A percentile compares a stretch with the other conserved stretches of the same genome.
Evolutionary conservation across 1,284 basidiomycete genomes (phyloP).

Genomic region (Athelia psychrophila): DNA sequence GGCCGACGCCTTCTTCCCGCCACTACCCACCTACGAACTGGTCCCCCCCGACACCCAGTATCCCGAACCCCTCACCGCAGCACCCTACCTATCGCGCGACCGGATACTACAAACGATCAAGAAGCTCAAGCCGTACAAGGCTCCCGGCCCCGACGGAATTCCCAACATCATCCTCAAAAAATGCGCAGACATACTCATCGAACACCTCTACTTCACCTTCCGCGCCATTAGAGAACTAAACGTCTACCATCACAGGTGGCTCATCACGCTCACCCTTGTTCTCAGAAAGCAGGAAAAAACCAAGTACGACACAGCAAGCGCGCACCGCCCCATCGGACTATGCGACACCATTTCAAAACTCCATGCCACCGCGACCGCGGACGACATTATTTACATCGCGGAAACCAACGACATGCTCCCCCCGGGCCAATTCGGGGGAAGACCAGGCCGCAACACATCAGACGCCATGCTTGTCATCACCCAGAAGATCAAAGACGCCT

Average conservation of each 20-base stretch:
- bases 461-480: slow-evolving; percentile 33
- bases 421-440: slow-evolving; percentile 30
- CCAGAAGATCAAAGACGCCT: slow-evolving; percentile 29
- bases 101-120: too few species aligned
- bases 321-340: slow-evolving; percentile 40
- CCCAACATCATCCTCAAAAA: slow-evolving; percentile 32
- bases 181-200: slow-evolving; percentile 20
- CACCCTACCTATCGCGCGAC: too few species aligned
- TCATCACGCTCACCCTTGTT: slow-evolving; percentile 28
- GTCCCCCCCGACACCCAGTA: background rate
- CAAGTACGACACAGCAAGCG: slow-evolving; percentile 29
- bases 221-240: slow-evolving; percentile 21
- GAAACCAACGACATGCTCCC: slow-evolving; percentile 23
- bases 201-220: slow-evolving; percentile 25
- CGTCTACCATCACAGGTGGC: slow-evolving; percentile 30
- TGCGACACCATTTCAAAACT: slow-evolving; percentile 33
- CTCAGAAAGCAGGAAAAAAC: slow-evolving; percentile 35
- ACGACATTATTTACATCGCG: slow-evolving; percentile 16
- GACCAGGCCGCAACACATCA: slow-evolving; percentile 29
- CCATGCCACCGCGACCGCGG: slow-evolving; percentile 22
- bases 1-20: background rate
- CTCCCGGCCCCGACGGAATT: slow-evolving; percentile 28
- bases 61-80: background rate
- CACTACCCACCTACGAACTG: background rate
- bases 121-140: slow-evolving; percentile 29